Conservation (phyloP, 306 rosid genomes). For the Sesbania bispinosa region DNA sequence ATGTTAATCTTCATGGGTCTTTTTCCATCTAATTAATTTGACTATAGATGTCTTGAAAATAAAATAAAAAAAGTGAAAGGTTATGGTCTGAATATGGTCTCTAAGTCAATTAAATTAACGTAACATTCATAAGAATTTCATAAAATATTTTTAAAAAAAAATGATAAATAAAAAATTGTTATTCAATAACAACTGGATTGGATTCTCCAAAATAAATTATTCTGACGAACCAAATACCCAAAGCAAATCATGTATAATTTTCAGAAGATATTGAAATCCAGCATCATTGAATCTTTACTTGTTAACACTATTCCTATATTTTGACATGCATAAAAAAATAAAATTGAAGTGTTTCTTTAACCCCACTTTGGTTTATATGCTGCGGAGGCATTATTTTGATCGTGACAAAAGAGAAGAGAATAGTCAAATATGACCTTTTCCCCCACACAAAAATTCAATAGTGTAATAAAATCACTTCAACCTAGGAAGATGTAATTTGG, state of each 20-base stretch:
- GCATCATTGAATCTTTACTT: neutral
- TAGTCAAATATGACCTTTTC: neutral
- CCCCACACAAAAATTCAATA: neutral
- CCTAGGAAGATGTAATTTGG: too few species aligned
- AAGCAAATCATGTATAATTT: neutral
- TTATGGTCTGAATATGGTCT: too few species aligned
- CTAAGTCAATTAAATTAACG: neutral
- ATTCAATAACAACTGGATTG: neutral
- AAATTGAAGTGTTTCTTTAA: neutral
- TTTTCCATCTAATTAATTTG: too few species aligned
- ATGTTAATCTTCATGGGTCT: too few species aligned
- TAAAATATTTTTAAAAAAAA: neutral
- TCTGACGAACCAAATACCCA: neutral
- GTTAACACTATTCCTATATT: neutral
- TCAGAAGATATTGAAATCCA: neutral
- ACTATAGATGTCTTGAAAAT: too few species aligned
- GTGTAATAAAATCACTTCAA: neutral
- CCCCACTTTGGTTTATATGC: neutral
- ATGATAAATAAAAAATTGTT: neutral
- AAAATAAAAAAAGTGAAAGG: too few species aligned
- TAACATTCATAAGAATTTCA: neutral
- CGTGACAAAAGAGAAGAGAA: slow-evolving; percentile 1
- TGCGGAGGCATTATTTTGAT: neutral
- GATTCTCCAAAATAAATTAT: neutral
- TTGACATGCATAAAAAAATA: neutral